Evolutionary conservation across 148 eudicot species (phyloP), one percentile per base, ranked within the genome.

Genomic region (Mesembryanthemum crystallinum): DNA sequence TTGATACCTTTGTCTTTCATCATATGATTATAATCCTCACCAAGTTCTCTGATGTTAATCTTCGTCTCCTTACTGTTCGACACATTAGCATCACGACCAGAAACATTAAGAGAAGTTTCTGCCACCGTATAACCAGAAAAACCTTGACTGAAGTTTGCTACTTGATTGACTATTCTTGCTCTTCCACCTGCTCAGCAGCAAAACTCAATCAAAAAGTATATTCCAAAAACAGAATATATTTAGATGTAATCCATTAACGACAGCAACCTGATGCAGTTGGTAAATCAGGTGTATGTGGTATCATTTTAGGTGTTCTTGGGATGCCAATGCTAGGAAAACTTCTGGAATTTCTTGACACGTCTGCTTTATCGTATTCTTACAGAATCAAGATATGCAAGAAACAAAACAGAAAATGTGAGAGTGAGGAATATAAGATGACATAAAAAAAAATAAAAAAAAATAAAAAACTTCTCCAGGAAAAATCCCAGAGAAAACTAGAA

Each of bases 141-240:
- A 49, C 23, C 29, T 66, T 61, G 52, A 70, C 51, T 28, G 42
- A 74, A 12, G 17, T 63, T 65, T 13, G 15, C 67, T 54, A 52
- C 80, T 64, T 64, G 68, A 69, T 39, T 54, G 54, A 37, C 37
- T 25, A 72, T 35, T n/a, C 23, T 78, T 14, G 28, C 24, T 54
- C 39, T 39, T 52, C 39, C 23, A 71, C 57, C 80, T 78, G 76
- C 20, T 54, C 57, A 78, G 58, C 69, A 62, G 64, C 51, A 20
- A 11, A 78, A 71, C 67, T 59, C 17, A 5, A 64, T 77, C 55
- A 64, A 27, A 54, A 37, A 9, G 8, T 27, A 18, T 7, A 62
- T 10, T 15, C 42, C 67, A 39, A 20, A 43, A 62, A 62, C 49
- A 43, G 8, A 43, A 11, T 5, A 7, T 43, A 43, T 37, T 37